These are phyloP conservation scores for Trichoderma erinaceum DNA, from an alignment of 495 filamentous ascomycete genomes.

Conservation along the genomic window DNA sequence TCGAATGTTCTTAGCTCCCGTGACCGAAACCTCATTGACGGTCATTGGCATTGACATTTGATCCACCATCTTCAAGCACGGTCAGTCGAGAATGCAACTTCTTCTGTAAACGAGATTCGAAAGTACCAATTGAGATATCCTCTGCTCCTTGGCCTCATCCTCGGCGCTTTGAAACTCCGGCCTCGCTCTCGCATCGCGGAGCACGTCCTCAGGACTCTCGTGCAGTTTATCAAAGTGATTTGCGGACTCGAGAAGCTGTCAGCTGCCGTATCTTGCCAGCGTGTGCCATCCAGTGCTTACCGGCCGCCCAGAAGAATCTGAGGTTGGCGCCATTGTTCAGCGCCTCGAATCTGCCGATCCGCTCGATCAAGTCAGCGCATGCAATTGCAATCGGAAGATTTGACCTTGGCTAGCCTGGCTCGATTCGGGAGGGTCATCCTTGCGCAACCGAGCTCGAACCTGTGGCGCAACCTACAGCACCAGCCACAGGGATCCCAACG, in stretches of 20 bases:
- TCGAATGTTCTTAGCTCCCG: slow-evolving; percentile 72
- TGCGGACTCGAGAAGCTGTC: background rate
- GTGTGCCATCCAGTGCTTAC: slow-evolving; percentile 4
- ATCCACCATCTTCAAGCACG: slow-evolving; percentile 56
- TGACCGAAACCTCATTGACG: slow-evolving; percentile 73
- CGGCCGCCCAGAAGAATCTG: slow-evolving; percentile 12
- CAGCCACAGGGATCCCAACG: background rate
- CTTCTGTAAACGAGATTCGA: background rate
- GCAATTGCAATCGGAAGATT: slow-evolving; percentile 7
- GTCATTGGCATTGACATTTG: slow-evolving; percentile 64
- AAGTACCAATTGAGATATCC: slow-evolving; percentile 25
- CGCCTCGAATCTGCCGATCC: background rate
- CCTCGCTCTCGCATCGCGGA: slow-evolving; percentile 12
- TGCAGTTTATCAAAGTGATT: slow-evolving; percentile 16
- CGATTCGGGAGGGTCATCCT: background rate
- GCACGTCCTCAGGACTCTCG: slow-evolving; percentile 8
- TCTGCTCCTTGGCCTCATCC: slow-evolving; percentile 23
- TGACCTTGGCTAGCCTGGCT: background rate
- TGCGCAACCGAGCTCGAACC: background rate
- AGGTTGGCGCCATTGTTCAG: slow-evolving; percentile 7
- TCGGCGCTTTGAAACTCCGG: slow-evolving; percentile 17
- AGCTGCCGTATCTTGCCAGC: background rate
- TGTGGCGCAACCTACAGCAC: slow-evolving; percentile 4
- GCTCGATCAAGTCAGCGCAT: slow-evolving; percentile 1
- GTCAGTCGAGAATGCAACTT: background rate